These are phyloP conservation scores for Silene noctiflora DNA, from an alignment of 179 eudicot genomes.

Conservation along the genomic window DNA sequence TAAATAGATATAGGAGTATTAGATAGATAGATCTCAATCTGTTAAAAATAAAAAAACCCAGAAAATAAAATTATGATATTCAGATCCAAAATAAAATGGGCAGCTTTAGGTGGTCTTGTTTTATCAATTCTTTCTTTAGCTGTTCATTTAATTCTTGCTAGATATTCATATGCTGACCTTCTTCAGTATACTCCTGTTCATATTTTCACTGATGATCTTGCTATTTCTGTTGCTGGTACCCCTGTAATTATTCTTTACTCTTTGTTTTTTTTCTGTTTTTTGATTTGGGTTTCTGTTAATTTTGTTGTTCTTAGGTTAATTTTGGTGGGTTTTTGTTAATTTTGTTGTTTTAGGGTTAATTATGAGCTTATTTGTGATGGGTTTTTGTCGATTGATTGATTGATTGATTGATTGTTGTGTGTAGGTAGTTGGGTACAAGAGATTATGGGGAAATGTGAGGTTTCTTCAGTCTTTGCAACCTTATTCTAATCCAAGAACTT, in stretches of 20 bases:
- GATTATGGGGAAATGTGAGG: constrained; percentile 68
- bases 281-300: not conserved
- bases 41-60: not conserved
- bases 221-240: constrained; percentile 29
- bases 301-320: not conserved
- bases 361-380: not conserved
- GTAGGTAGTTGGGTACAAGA: constrained; percentile 55
- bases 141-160: constrained; percentile 76
- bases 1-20: not conserved
- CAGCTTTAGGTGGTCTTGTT: constrained; percentile 69
- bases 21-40: constrained; percentile 20
- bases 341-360: not conserved
- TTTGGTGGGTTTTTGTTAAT: not conserved
- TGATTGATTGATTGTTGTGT: constrained; percentile 5
- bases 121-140: constrained; percentile 64
- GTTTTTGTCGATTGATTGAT: not conserved
- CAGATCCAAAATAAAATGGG: constrained; percentile 92
- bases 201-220: constrained; percentile 59
- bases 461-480: constrained; percentile 72
- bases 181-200: constrained; percentile 37
- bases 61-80: constrained; percentile 36
- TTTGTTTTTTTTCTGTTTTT: not conserved
- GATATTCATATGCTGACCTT: constrained; percentile 57
- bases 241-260: constrained; percentile 36
- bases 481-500: constrained; percentile 60